phyloP scores from a whole-genome alignment of 345 rosid genomes.

The Hibiscus syriacus region DNA sequence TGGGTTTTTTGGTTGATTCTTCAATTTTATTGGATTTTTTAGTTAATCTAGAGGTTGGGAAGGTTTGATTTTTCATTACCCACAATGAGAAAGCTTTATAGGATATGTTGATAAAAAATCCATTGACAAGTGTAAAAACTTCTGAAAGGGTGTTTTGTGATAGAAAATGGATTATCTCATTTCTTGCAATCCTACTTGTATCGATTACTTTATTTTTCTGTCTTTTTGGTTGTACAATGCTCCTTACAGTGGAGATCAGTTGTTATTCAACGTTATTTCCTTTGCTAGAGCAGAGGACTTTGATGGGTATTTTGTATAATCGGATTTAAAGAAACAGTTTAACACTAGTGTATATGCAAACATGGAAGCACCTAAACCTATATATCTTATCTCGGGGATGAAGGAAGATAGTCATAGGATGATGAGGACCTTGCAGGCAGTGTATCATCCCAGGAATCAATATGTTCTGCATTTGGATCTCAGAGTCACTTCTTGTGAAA shows the following conservation, averaged over 20 bases:
- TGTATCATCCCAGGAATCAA: too few species aligned
- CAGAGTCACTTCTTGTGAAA: too few species aligned
- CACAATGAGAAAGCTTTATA: slow-evolving; percentile 41
- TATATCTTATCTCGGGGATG: slow-evolving; percentile 85
- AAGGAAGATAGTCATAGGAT: slow-evolving; percentile 84
- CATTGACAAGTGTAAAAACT: slow-evolving; percentile 16
- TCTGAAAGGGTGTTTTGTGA: slow-evolving; percentile 59
- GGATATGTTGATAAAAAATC: slow-evolving; percentile 32
- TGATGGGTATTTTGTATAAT: slow-evolving; percentile 63
- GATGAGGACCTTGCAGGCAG: too few species aligned
- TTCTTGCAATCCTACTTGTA: slow-evolving; percentile 66
- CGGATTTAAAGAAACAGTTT: slow-evolving; percentile 36
- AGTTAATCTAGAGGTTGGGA: neutral
- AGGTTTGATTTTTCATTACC: neutral
- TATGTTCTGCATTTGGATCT: too few species aligned
- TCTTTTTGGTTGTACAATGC: slow-evolving; percentile 33
- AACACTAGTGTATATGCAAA: slow-evolving; percentile 16
- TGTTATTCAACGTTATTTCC: slow-evolving; percentile 36
- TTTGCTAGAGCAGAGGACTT: slow-evolving; percentile 39
- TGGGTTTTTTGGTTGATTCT: slow-evolving; percentile 10
- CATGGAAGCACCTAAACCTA: slow-evolving; percentile 59
- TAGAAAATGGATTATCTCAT: slow-evolving; percentile 76
- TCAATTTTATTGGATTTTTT: neutral
- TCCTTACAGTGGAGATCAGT: slow-evolving; percentile 41
- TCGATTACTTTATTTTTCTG: slow-evolving; percentile 50